phyloP scores from a whole-genome alignment of 176 grass and related monocot species.

The Hyparrhenia diplandra region DNA sequence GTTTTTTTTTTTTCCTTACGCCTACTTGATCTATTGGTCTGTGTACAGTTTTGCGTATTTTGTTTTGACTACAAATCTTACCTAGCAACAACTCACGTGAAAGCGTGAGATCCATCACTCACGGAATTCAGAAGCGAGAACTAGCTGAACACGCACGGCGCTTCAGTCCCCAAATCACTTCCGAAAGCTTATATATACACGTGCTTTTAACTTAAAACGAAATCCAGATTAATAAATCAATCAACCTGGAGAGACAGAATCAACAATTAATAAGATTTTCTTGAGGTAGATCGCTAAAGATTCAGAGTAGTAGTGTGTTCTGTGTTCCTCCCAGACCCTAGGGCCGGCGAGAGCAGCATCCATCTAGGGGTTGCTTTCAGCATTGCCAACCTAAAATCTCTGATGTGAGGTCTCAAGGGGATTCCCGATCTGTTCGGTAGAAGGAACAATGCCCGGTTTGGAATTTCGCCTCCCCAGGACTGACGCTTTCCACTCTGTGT shows the following conservation, averaged over 20 bases:
- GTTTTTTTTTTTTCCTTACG: background rate
- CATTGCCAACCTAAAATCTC: background rate
- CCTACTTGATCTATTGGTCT: background rate
- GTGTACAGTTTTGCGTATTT: background rate
- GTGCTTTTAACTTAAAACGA: background rate
- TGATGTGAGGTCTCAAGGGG: background rate
- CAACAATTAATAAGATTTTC: background rate
- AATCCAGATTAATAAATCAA: background rate
- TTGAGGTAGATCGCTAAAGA: background rate
- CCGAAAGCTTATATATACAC: background rate
- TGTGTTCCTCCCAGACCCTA: background rate
- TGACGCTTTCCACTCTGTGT: background rate
- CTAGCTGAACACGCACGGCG: background rate
- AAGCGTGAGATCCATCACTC: background rate
- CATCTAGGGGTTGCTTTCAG: conserved; percentile 15
- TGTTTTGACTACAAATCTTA: background rate
- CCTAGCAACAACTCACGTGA: background rate
- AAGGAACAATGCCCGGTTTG: background rate
- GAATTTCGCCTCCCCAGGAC: background rate
- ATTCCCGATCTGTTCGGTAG: conserved; percentile 12
- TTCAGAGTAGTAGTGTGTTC: background rate
- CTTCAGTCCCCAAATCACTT: background rate
- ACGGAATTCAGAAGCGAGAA: background rate
- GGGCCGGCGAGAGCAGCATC: background rate
- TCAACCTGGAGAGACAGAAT: background rate